Percentiles rank a stretch among this genome's conserved stretches.
phyloP scores from a whole-genome alignment of 2,329 filamentous ascomycete species.

The Penicillium sp. region DNA sequence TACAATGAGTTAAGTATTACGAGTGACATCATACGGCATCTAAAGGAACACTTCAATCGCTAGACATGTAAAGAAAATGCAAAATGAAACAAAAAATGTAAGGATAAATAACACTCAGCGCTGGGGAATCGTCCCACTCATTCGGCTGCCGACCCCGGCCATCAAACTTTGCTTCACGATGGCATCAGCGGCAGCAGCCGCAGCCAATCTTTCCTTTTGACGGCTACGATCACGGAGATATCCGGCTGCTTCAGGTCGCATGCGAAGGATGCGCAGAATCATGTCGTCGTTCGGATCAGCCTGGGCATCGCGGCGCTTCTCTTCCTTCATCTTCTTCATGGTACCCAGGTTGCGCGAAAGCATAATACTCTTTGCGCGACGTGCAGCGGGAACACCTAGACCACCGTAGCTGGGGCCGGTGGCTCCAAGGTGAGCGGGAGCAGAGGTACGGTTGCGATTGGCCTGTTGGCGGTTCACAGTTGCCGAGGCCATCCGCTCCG shows the following conservation, averaged over 20 bases:
- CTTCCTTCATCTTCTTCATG: constrained; percentile 93
- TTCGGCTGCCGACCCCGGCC: constrained; percentile 55
- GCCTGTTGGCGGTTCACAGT: constrained; percentile 76
- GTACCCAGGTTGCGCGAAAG: constrained; percentile 91
- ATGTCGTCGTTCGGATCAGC: constrained; percentile 97
- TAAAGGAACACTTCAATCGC: constrained; percentile 3
- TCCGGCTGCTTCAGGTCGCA: constrained; percentile 83
- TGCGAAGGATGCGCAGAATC: constrained; percentile 90
- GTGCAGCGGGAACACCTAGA: constrained; percentile 49
- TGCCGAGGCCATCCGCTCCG: constrained; percentile 89
- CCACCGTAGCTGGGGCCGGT: constrained; percentile 49
- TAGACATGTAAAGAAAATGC: constrained; percentile 1
- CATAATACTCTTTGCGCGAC: constrained; percentile 74
- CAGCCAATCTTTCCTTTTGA: constrained; percentile 90
- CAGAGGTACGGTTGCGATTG: constrained; percentile 66
- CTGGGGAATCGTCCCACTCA: constrained; percentile 47
- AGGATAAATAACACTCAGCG: constrained; percentile 22
- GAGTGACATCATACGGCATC: constrained; percentile 7
- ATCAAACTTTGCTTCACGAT: constrained; percentile 91
- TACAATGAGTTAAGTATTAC: constrained; percentile 5
- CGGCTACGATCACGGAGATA: constrained; percentile 89
- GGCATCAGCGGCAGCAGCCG: constrained; percentile 84
- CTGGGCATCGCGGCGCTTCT: constrained; percentile 92
- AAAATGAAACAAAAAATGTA: constrained; percentile 2
- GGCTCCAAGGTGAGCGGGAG: constrained; percentile 57